Evolutionary conservation across 1,284 basidiomycete genomes (phyloP).

Genomic region (Papiliotrema flavescens): DNA sequence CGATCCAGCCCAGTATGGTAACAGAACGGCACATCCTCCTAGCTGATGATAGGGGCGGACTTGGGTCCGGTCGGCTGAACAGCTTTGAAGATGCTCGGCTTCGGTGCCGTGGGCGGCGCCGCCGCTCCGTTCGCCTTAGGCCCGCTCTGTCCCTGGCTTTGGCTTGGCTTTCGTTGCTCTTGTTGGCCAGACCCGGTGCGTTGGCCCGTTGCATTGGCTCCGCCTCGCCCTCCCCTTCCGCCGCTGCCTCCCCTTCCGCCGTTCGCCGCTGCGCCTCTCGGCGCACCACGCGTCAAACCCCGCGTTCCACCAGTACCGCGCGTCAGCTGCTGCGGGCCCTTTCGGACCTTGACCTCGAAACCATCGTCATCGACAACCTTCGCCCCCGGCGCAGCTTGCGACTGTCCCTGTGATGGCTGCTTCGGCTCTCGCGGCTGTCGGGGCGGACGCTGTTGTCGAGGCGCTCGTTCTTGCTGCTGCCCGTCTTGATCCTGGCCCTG

Average conservation of each 20-base stretch:
- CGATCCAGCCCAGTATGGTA: background rate
- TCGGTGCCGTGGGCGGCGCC: slow-evolving; percentile 5
- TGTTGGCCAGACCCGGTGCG: background rate
- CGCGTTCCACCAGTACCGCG: background rate
- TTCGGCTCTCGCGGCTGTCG: slow-evolving; percentile 1
- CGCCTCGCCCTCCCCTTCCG: slow-evolving; percentile 4
- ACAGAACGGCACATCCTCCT: background rate
- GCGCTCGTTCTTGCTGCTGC: too few species aligned
- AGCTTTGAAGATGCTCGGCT: slow-evolving; percentile 27
- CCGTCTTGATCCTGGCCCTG: background rate
- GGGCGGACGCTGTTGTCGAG: background rate
- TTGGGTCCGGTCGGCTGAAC: slow-evolving; percentile 6
- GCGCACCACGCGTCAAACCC: slow-evolving; percentile 4
- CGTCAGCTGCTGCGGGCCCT: background rate
- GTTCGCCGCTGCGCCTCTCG: background rate
- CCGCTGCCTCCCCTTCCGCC: slow-evolving; percentile 9
- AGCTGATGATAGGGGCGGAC: slow-evolving; percentile 6
- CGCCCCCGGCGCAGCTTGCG: background rate
- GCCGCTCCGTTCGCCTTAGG: slow-evolving; percentile 1
- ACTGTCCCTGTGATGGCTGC: slow-evolving; percentile 4
- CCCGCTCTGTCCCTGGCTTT: background rate
- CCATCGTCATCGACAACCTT: slow-evolving; percentile 36
- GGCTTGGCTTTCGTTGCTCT: background rate
- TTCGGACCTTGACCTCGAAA: slow-evolving; percentile 33
- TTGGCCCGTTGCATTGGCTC: background rate